Percentiles rank a stretch among this genome's conserved stretches.
Evolutionary conservation across 2,329 filamentous ascomycete species (phyloP).

Genomic region (Cyclaneusma minus): DNA sequence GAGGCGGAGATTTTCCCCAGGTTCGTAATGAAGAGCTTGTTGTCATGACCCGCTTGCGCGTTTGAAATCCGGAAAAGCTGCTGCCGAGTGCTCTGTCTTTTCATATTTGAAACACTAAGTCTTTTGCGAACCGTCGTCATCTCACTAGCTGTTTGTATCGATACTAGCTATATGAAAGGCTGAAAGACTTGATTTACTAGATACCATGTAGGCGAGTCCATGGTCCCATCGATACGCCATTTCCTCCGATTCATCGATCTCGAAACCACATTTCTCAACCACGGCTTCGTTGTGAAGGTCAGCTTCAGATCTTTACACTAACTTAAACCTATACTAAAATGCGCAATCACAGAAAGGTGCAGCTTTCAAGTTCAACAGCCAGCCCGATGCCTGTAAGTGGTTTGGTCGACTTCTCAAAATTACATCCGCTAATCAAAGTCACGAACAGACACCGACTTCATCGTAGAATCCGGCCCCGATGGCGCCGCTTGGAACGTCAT

Average conservation of each 20-base stretch:
- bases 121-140: too few relatives aligned
- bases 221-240: conserved; percentile 23
- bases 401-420: background rate
- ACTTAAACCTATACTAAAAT: conserved; percentile 2
- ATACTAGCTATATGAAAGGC: background rate
- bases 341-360: conserved; percentile 19
- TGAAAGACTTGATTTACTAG: conserved; percentile 9
- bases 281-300: conserved; percentile 27
- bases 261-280: conserved; percentile 21
- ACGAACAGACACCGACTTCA: conserved; percentile 25
- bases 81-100: too few relatives aligned
- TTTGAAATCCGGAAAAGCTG: background rate
- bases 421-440: background rate
- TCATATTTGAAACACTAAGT: too few relatives aligned
- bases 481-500: conserved; percentile 29
- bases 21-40: conserved; percentile 15
- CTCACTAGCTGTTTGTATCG: background rate
- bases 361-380: conserved; percentile 22
- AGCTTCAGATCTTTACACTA: background rate
- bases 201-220: conserved; percentile 23
- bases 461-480: conserved; percentile 22
- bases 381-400: conserved; percentile 19
- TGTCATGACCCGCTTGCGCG: too few relatives aligned
- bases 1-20: conserved; percentile 27
- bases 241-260: conserved; percentile 28